Evolutionary conservation across 2,329 filamentous ascomycete genomes (phyloP).

Genomic region (Capronia epimyces): DNA sequence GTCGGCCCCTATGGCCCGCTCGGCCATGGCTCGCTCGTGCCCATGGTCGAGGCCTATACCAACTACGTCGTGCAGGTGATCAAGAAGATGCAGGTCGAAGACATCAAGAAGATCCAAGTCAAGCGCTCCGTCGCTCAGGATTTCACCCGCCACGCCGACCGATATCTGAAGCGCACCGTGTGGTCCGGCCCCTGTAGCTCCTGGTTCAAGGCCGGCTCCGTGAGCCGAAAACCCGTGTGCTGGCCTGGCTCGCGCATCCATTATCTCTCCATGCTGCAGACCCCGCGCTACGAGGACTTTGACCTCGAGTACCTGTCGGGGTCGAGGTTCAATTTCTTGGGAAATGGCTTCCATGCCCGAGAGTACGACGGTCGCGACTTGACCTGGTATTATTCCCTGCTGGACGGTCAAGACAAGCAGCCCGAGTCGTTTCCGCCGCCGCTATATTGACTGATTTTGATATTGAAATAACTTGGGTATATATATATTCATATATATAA

Average conservation of each 20-base stretch:
- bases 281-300: conserved; percentile 50
- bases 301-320: conserved; percentile 50
- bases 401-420: conserved; percentile 43
- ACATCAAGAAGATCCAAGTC: too few species aligned
- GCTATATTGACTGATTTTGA: too few species aligned
- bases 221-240: conserved; percentile 34
- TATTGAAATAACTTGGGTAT: too few species aligned
- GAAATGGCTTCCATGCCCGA: conserved; percentile 31
- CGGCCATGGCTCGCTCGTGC: conserved; percentile 25
- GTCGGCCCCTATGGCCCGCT: conserved; percentile 31
- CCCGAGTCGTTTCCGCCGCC: conserved; percentile 31
- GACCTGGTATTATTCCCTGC: conserved; percentile 61
- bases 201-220: conserved; percentile 27
- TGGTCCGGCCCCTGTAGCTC: conserved; percentile 13
- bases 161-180: conserved; percentile 34
- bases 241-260: conserved; percentile 39
- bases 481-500: too few species aligned
- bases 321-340: not conserved
- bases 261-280: conserved; percentile 32
- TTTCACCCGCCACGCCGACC: conserved; percentile 35
- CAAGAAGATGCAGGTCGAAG: conserved; percentile 19
- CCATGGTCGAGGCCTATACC: conserved; percentile 7
- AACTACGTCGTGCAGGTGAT: conserved; percentile 10
- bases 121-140: conserved; percentile 7
- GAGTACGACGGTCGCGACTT: conserved; percentile 47